A percentile compares a stretch with the other conserved stretches of the same genome.
phyloP scores from a whole-genome alignment of 2,329 filamentous ascomycete species.

The Ophiostoma perfectum region DNA sequence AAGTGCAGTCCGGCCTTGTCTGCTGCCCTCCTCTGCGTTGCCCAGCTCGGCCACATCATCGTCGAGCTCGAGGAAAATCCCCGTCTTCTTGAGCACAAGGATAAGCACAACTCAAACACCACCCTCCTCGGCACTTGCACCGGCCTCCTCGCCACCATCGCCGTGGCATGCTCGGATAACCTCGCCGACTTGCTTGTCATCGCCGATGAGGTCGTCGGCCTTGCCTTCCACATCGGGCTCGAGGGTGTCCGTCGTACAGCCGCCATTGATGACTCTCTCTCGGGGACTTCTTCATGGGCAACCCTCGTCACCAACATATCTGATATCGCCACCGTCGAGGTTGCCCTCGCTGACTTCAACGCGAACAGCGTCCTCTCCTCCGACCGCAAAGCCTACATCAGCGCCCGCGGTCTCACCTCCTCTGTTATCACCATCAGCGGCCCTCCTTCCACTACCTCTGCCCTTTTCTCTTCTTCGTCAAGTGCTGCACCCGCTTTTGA shows the following conservation, averaged over 20 bases:
- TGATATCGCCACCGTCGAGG: slow-evolving; percentile 45
- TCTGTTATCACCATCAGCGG: slow-evolving; percentile 50
- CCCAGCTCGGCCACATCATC: slow-evolving; percentile 64
- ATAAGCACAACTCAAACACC: slow-evolving; percentile 49
- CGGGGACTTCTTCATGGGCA: slow-evolving; percentile 53
- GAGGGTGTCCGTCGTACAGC: slow-evolving; percentile 49
- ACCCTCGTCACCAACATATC: slow-evolving; percentile 54
- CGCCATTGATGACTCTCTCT: slow-evolving; percentile 37
- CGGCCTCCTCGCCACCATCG: slow-evolving; percentile 62
- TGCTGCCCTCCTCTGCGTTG: slow-evolving; percentile 53
- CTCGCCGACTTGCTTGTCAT: slow-evolving; percentile 57
- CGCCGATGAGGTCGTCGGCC: slow-evolving; percentile 57
- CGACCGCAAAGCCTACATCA: slow-evolving; percentile 50
- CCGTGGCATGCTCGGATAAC: slow-evolving; percentile 58
- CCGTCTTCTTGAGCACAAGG: slow-evolving; percentile 50
- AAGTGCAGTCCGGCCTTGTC: slow-evolving; percentile 18
- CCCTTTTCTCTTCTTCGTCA: slow-evolving; percentile 31
- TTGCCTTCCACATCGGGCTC: slow-evolving; percentile 60
- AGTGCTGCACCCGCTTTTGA: slow-evolving; percentile 37
- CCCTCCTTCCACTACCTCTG: slow-evolving; percentile 45
- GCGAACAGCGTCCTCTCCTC: slow-evolving; percentile 32
- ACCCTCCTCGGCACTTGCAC: slow-evolving; percentile 62
- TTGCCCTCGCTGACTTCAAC: slow-evolving; percentile 52
- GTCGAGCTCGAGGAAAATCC: slow-evolving; percentile 30
- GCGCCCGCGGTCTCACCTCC: slow-evolving; percentile 40